Conservation (phyloP, 495 filamentous ascomycete species). For the Evansstolkia leycettana region DNA sequence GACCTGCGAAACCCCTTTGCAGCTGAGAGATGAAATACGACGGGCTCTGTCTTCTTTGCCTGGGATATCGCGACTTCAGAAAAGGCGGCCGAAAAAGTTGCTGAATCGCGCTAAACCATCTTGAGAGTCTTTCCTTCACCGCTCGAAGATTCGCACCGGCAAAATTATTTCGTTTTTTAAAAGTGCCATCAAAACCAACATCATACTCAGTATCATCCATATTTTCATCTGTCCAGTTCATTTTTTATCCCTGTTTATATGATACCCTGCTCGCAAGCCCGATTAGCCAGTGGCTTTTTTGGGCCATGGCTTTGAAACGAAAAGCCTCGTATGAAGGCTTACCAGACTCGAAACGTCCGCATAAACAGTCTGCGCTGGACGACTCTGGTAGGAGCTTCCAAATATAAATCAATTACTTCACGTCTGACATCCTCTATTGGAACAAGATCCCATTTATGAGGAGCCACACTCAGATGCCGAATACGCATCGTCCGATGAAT, state of each 20-base stretch:
- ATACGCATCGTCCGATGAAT: conserved; percentile 18
- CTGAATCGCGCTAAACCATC: conserved; percentile 19
- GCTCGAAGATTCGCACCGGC: conserved; percentile 16
- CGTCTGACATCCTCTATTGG: neutral
- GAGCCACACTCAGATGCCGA: conserved; percentile 26
- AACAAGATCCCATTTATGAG: conserved; percentile 29
- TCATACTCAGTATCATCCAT: neutral
- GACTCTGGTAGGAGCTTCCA: conserved; percentile 15
- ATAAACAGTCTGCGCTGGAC: conserved; percentile 14
- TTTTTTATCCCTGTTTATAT: conserved; percentile 5
- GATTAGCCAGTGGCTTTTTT: conserved; percentile 1
- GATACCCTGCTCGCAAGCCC: neutral
- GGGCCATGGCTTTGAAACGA: conserved; percentile 19
- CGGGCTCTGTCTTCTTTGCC: no score
- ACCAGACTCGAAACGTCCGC: conserved; percentile 15
- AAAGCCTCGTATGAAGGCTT: conserved; percentile 14
- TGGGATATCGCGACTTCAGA: no score
- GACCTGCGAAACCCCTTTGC: neutral
- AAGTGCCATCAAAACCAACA: neutral
- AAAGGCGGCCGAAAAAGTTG: conserved; percentile 31
- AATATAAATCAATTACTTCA: neutral
- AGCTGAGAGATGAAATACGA: no score
- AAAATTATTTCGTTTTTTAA: conserved; percentile 24
- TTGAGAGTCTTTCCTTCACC: conserved; percentile 14
- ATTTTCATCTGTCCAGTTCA: neutral